Evolutionary conservation across 2,329 filamentous ascomycete genomes (phyloP), one percentile per base, ranked within the genome.

Genomic region (Cryphonectria radicalis): DNA sequence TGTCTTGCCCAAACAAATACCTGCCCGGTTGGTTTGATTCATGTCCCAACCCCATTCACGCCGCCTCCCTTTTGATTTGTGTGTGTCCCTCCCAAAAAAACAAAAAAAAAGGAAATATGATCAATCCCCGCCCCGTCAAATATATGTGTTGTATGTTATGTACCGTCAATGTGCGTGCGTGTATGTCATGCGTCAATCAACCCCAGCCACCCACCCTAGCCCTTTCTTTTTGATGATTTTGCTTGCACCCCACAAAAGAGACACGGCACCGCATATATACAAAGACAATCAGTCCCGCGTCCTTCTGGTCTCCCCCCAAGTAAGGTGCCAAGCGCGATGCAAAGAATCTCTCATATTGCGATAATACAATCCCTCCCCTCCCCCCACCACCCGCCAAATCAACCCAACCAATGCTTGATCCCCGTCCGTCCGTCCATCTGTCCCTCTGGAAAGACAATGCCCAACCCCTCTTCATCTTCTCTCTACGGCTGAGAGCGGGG

Each of bases 291-390:
- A 37, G 32, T 40, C 37, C 37, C 59, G 28, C 32, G n/a, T 32
- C 59, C 59, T 28, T n/a, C 59, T 62, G 19, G 37, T 40, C 35
- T 25, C 53, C 40, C 40, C 17, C 43, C 14, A 17, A 32, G 40
- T 7, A n/a, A 28, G 28, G 7, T 42, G 43, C 63, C 63, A 11
- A 13, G 35, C 3, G 59, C 46, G 63, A 42, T 65, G 60, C 63
- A 62, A 62, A 62, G 63, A 67, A 70, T 50, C 32, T 60, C n/a
- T 42, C 53, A 60, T 42, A 68, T 68, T 68, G 59, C 60, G 40
- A 70, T 68, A 62, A 55, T 68, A 68, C 69, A 70, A 57, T 43
- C 55, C 68, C 63, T 42, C 68, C 17, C 46, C 28, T 28, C 28
- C 28, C n/a, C n/a, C n/a, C n/a, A n/a, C n/a, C n/a, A n/a, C n/a